phyloP scores from a whole-genome alignment of 441 rosid genomes.

The Pelargonium australe region DNA sequence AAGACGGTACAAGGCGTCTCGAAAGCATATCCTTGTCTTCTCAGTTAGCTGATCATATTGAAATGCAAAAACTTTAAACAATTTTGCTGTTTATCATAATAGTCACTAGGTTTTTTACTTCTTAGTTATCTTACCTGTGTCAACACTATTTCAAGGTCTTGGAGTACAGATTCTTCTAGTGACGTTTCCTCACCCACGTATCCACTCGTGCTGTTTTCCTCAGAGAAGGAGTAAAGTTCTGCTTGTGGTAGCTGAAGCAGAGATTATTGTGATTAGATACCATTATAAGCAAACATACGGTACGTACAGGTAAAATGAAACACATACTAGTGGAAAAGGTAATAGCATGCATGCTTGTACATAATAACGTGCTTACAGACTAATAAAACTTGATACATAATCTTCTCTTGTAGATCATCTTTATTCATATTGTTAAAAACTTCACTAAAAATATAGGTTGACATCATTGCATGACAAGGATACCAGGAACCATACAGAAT shows the following conservation, averaged over 20 bases:
- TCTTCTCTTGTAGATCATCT: too few species aligned
- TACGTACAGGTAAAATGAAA: background rate
- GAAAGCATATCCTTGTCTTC: conserved; percentile 62
- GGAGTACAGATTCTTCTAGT: conserved; percentile 53
- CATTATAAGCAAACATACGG: background rate
- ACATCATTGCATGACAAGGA: background rate
- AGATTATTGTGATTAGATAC: background rate
- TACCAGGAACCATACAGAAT: background rate
- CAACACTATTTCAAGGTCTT: conserved; percentile 62
- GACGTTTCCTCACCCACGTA: conserved; percentile 31
- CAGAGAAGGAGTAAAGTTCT: conserved; percentile 16
- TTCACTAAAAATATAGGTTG: background rate
- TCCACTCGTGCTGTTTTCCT: conserved; percentile 20
- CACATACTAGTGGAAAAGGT: background rate
- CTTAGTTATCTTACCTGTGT: conserved; percentile 38
- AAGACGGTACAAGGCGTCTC: conserved; percentile 83
- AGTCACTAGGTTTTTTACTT: background rate
- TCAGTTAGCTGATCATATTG: conserved; percentile 44
- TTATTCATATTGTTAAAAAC: background rate
- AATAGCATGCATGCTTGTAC: background rate
- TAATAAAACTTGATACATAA: too few species aligned
- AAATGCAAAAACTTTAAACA: conserved; percentile 9
- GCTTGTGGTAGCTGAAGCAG: background rate
- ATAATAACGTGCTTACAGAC: too few species aligned
- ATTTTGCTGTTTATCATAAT: background rate